Conservation (phyloP, 371 early-diverging fungal genomes). For the Lichtheimia ramosa region DNA sequence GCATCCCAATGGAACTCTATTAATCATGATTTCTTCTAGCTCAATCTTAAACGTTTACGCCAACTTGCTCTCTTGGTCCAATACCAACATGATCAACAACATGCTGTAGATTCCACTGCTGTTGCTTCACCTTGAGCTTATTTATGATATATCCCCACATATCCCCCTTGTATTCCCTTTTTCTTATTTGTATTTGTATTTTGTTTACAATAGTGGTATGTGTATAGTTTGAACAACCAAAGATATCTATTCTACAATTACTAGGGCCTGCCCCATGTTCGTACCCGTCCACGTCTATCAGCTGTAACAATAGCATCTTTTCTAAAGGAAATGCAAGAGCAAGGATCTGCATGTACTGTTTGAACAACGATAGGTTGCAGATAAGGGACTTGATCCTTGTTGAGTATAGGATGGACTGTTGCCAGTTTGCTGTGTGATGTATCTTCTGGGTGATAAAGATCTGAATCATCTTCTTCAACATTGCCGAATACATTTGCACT, state of each 20-base stretch:
- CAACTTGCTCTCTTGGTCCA: slow-evolving; percentile 21
- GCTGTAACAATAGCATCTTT: slow-evolving; percentile 81
- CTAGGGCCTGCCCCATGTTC: slow-evolving; percentile 68
- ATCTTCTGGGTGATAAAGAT: slow-evolving; percentile 8
- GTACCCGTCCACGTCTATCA: slow-evolving; percentile 79
- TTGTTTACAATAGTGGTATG: too few relatives aligned
- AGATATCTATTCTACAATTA: not conserved
- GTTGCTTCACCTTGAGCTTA: slow-evolving; percentile 6
- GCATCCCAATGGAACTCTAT: not conserved
- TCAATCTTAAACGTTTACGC: slow-evolving; percentile 38
- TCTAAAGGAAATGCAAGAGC: slow-evolving; percentile 68
- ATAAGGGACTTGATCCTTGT: slow-evolving; percentile 72
- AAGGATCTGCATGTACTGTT: slow-evolving; percentile 72
- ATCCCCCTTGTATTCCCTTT: not conserved
- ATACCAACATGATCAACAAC: slow-evolving; percentile 8
- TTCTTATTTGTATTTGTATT: too few relatives aligned
- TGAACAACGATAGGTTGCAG: slow-evolving; percentile 77
- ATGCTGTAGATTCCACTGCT: slow-evolving; percentile 10
- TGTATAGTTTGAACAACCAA: too few relatives aligned
- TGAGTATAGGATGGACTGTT: slow-evolving; percentile 60
- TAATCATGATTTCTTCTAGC: slow-evolving; percentile 9
- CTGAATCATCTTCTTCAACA: slow-evolving; percentile 3
- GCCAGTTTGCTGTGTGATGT: slow-evolving; percentile 28
- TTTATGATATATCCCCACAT: not conserved
- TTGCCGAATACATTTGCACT: slow-evolving; percentile 13